phyloP scores from a whole-genome alignment of 2,329 filamentous ascomycete genomes.

The Sporothrix humicola region DNA sequence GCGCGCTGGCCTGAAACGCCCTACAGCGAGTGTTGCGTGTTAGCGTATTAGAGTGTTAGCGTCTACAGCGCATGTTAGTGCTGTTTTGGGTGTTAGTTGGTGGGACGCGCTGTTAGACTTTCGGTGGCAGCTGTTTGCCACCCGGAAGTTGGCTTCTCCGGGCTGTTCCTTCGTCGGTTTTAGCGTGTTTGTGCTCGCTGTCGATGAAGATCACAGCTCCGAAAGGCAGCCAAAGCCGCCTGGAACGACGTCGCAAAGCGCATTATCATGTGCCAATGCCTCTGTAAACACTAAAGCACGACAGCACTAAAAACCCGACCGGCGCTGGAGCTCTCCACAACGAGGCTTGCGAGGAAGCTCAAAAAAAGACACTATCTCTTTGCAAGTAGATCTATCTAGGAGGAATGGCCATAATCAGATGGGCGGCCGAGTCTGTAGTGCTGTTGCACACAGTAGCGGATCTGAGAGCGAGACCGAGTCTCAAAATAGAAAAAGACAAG shows the following conservation, averaged over 20 bases:
- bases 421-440: not conserved
- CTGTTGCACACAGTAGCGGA: not conserved
- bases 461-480: slow-evolving; percentile 5
- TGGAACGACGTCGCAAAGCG: too few species aligned
- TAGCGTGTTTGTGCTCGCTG: not conserved
- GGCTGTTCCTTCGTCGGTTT: not conserved
- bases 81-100: not conserved
- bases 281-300: too few species aligned
- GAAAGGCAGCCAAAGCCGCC: too few species aligned
- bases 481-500: not conserved
- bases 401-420: not conserved
- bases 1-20: too few species aligned
- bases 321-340: too few species aligned
- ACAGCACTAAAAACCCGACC: too few species aligned
- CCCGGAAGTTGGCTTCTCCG: slow-evolving; percentile 5
- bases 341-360: too few species aligned
- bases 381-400: not conserved
- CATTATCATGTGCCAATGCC: too few species aligned
- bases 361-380: too few species aligned
- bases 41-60: too few species aligned
- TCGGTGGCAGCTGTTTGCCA: not conserved
- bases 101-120: not conserved
- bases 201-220: not conserved
- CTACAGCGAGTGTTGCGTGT: too few species aligned
- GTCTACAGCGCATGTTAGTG: not conserved